Evolutionary conservation across 2,329 filamentous ascomycete species (phyloP).

Genomic region (Ceratocystis colombiana): DNA sequence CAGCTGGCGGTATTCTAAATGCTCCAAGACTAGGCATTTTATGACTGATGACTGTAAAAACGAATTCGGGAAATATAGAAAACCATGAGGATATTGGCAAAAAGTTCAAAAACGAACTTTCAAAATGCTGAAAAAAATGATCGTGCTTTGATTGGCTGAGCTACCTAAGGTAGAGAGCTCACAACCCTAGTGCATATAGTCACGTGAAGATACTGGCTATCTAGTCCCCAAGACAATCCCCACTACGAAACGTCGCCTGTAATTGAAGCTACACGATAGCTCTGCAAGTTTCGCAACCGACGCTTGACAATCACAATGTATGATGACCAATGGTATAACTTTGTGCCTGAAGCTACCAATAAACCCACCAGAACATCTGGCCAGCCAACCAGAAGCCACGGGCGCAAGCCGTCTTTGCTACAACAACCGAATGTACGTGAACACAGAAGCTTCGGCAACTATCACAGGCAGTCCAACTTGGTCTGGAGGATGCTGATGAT

Average conservation of each 20-base stretch:
- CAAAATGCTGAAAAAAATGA: background rate
- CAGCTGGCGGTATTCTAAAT: slow-evolving; percentile 18
- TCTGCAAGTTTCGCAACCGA: slow-evolving; percentile 10
- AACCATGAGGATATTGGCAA: background rate
- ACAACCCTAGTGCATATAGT: background rate
- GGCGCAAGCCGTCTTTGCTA: slow-evolving; percentile 59
- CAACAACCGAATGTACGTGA: slow-evolving; percentile 52
- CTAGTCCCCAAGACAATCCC: slow-evolving; percentile 1
- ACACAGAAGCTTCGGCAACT: slow-evolving; percentile 14
- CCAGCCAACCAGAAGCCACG: slow-evolving; percentile 36
- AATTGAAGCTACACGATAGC: slow-evolving; percentile 14
- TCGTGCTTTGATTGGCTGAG: slow-evolving; percentile 15
- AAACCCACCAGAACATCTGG: slow-evolving; percentile 34
- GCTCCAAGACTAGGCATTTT: slow-evolving; percentile 18
- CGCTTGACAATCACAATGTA: slow-evolving; percentile 46
- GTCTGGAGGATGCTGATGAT: background rate
- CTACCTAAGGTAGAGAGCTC: background rate
- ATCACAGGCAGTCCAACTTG: slow-evolving; percentile 1
- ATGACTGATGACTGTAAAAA: background rate
- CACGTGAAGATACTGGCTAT: slow-evolving; percentile 20
- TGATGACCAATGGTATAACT: slow-evolving; percentile 76
- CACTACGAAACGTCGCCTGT: slow-evolving; percentile 25
- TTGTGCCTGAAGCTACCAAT: slow-evolving; percentile 53
- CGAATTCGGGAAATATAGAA: background rate
- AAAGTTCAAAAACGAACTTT: background rate